Conservation (phyloP, 2,329 filamentous ascomycete species). For the Lecanicillium sp. region DNA sequence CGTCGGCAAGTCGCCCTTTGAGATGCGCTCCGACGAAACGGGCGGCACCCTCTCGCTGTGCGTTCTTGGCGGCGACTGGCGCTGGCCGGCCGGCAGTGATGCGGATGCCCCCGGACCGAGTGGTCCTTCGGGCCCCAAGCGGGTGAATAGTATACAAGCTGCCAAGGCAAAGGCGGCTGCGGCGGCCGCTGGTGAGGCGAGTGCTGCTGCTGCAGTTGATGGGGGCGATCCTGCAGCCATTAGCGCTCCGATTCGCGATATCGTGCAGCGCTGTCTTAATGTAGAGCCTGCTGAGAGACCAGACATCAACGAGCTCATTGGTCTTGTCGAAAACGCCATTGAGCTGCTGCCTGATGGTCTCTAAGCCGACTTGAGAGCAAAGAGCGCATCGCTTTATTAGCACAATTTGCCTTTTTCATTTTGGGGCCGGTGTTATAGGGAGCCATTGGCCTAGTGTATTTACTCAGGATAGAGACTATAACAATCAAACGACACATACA, state of each 20-base stretch:
- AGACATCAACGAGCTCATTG: conserved; percentile 76
- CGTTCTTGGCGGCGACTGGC: conserved; percentile 88
- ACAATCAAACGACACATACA: no score
- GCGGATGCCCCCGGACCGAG: conserved; percentile 55
- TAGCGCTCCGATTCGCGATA: conserved; percentile 74
- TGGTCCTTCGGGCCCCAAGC: conserved; percentile 17
- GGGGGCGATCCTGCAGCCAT: conserved; percentile 45
- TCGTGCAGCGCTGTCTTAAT: conserved; percentile 77
- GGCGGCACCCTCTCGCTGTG: conserved; percentile 89
- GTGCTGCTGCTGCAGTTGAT: conserved; percentile 18
- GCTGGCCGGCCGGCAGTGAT: conserved; percentile 62
- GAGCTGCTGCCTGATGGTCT: conserved; percentile 51
- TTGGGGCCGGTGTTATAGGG: no score
- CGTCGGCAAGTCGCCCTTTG: conserved; percentile 93
- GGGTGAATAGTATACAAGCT: conserved; percentile 31
- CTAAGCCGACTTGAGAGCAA: no score
- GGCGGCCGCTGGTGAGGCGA: conserved; percentile 14
- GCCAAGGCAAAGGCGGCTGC: conserved; percentile 17
- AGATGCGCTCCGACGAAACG: conserved; percentile 91
- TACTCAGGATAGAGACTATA: conserved; percentile 4
- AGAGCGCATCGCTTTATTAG: no score
- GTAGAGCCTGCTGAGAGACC: conserved; percentile 85
- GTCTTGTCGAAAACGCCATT: conserved; percentile 67
- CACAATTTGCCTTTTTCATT: no score
- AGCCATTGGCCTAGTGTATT: conserved; percentile 1